Conservation (phyloP, 2,329 filamentous ascomycete genomes). For the Aspergillus eucalypticola region DNA sequence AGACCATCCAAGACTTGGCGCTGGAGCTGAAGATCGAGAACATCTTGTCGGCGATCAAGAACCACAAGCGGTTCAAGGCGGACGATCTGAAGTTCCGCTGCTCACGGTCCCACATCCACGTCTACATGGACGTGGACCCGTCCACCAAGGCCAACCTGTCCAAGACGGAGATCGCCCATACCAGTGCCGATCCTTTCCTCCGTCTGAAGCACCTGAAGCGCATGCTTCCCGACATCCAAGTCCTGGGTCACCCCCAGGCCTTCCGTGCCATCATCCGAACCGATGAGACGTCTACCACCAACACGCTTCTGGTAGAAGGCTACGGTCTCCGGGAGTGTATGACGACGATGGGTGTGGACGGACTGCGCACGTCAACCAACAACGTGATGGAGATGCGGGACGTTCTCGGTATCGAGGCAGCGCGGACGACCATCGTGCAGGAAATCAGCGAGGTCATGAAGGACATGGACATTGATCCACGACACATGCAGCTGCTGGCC, state of each 20-base stretch:
- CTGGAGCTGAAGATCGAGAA: constrained; percentile 74
- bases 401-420: constrained; percentile 92
- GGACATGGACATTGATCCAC: constrained; percentile 92
- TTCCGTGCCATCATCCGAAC: constrained; percentile 86
- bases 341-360: constrained; percentile 88
- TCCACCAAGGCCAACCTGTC: constrained; percentile 36
- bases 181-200: constrained; percentile 47
- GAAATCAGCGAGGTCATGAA: constrained; percentile 91
- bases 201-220: constrained; percentile 85
- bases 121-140: constrained; percentile 61
- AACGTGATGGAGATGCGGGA: constrained; percentile 86
- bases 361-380: constrained; percentile 73
- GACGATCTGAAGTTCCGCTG: constrained; percentile 63
- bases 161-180: constrained; percentile 46
- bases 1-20: constrained; percentile 76
- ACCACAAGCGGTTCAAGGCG: constrained; percentile 72
- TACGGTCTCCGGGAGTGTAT: constrained; percentile 89
- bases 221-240: constrained; percentile 75
- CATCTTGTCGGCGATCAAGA: constrained; percentile 74
- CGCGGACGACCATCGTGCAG: constrained; percentile 79
- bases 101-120: constrained; percentile 62
- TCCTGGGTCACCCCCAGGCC: constrained; percentile 86
- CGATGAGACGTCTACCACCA: constrained; percentile 66
- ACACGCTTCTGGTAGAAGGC: constrained; percentile 83
- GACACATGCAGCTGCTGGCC: constrained; percentile 95